These are phyloP conservation scores for Wickerhamomyces chambardii DNA, from an alignment of 805 yeast species.

Conservation along the genomic window DNA sequence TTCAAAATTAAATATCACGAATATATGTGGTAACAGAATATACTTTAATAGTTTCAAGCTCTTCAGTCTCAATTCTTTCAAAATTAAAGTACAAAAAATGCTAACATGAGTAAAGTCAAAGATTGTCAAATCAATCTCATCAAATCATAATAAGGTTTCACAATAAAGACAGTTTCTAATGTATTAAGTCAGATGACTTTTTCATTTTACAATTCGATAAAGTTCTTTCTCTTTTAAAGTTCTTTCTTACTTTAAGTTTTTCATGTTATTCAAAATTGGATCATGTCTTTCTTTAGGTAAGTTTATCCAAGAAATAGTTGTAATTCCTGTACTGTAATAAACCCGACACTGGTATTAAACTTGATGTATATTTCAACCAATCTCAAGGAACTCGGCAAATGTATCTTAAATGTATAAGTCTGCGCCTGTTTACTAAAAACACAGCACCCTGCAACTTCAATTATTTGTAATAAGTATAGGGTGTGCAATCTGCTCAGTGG, in stretches of 20 bases:
- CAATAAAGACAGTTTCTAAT: constrained; percentile 17
- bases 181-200: constrained; percentile 8
- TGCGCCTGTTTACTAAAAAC: constrained; percentile 12
- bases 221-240: too few relatives aligned
- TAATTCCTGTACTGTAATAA: background rate
- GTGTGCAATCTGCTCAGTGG: constrained; percentile 16
- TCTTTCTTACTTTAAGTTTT: too few relatives aligned
- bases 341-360: constrained; percentile 1
- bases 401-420: constrained; percentile 4
- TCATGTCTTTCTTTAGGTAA: too few relatives aligned
- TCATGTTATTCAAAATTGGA: too few relatives aligned
- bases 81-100: constrained; percentile 10
- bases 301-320: too few relatives aligned
- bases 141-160: constrained; percentile 15
- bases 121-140: constrained; percentile 12
- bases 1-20: too few relatives aligned
- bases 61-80: too few relatives aligned
- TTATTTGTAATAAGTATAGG: constrained; percentile 7
- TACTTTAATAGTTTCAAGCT: too few relatives aligned
- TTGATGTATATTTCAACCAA: constrained; percentile 10
- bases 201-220: too few relatives aligned
- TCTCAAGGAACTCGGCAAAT: constrained; percentile 15
- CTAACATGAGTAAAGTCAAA: constrained; percentile 20
- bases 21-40: too few relatives aligned
- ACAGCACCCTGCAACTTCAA: constrained; percentile 11